These are phyloP conservation scores for Bocquillonia castaneifolia DNA, from an alignment of 441 rosid species.

Conservation along the genomic window DNA sequence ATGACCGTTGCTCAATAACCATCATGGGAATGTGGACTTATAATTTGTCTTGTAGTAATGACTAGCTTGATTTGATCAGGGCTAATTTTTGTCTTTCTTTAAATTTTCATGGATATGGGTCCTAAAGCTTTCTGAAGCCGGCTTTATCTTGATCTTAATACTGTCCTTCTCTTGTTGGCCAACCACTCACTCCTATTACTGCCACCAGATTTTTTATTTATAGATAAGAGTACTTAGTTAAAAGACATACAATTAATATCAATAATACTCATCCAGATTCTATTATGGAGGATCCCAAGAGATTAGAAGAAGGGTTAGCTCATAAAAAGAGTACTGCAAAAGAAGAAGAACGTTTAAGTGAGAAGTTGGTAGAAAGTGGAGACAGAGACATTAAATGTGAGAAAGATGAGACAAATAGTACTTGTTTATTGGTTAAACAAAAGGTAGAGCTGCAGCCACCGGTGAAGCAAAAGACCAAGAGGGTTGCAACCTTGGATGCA, in stretches of 20 bases:
- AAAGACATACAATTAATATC: too few relatives aligned
- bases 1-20: slow-evolving; percentile 20
- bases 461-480: slow-evolving; percentile 44
- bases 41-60: slow-evolving; percentile 17
- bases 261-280: too few relatives aligned
- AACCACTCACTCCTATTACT: not conserved
- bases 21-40: slow-evolving; percentile 17
- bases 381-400: slow-evolving; percentile 10
- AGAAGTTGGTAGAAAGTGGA: slow-evolving; percentile 10
- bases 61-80: slow-evolving; percentile 13
- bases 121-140: slow-evolving; percentile 4
- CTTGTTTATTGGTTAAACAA: not conserved
- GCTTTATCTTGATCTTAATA: slow-evolving; percentile 1
- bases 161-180: slow-evolving; percentile 1
- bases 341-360: slow-evolving; percentile 2
- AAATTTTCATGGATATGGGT: not conserved
- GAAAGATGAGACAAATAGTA: slow-evolving; percentile 20
- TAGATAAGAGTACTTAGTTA: too few relatives aligned
- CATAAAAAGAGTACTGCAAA: not conserved
- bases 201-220: not conserved
- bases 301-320: slow-evolving; percentile 48
- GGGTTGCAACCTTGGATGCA: slow-evolving; percentile 65
- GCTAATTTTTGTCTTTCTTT: not conserved
- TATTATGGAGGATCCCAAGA: slow-evolving; percentile 44
- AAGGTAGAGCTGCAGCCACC: slow-evolving; percentile 24